Evolutionary conservation across 306 rosid species (phyloP).

Genomic region (Fragaria ananassa): DNA sequence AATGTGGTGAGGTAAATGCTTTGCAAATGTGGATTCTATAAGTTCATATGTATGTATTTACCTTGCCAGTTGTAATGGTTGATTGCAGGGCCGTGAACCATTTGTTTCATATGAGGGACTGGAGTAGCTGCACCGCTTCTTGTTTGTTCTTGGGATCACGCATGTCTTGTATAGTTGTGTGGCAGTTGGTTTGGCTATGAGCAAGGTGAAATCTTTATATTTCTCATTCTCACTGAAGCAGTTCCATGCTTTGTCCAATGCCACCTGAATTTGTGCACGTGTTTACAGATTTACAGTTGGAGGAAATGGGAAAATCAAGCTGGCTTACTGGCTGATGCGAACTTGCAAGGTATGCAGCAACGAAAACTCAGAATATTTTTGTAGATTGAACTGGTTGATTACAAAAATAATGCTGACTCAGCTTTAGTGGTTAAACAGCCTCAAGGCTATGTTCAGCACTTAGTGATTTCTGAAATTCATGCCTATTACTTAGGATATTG

Average conservation of each 20-base stretch:
- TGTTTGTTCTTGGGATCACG: slow-evolving; percentile 91
- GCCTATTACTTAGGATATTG: neutral
- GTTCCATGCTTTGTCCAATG: neutral
- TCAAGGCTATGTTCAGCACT: slow-evolving; percentile 3
- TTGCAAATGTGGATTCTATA: neutral
- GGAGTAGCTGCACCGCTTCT: slow-evolving; percentile 90
- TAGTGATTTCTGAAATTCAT: neutral
- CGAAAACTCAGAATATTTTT: neutral
- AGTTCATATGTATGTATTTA: neutral
- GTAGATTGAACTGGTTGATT: neutral
- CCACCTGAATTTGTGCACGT: neutral
- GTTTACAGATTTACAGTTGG: slow-evolving; percentile 89
- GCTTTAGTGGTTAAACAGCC: slow-evolving; percentile 11
- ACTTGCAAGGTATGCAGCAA: slow-evolving; percentile 51
- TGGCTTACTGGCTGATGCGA: slow-evolving; percentile 42
- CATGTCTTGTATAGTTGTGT: slow-evolving; percentile 89
- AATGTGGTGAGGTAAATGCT: slow-evolving; percentile 66
- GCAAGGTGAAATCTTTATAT: slow-evolving; percentile 55
- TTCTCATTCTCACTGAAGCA: slow-evolving; percentile 8
- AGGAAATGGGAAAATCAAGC: slow-evolving; percentile 85
- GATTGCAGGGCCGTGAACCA: slow-evolving; percentile 84
- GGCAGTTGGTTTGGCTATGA: slow-evolving; percentile 93
- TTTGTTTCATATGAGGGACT: slow-evolving; percentile 96
- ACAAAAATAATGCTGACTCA: neutral
- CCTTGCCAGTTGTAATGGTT: slow-evolving; percentile 21